Evolutionary conservation across 1,284 basidiomycete genomes (phyloP), one percentile per base, ranked within the genome.

Genomic region (Cutaneotrichosporon sp.): DNA sequence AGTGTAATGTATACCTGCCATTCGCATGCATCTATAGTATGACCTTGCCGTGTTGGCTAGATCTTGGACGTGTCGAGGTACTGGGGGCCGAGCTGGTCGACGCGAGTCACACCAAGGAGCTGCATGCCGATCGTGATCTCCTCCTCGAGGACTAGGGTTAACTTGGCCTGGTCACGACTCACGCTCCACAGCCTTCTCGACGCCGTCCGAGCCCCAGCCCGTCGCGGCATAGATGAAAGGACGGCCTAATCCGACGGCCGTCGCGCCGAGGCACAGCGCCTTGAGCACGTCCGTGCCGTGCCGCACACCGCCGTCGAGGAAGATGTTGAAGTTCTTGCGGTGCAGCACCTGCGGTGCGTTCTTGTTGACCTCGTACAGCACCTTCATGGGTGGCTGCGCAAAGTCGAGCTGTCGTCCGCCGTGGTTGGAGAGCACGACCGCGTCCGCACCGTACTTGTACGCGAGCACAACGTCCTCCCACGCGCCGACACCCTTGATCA

Each of bases 251-350:
- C 94, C 93, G 13, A 95, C 91, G 1, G 89, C 92, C 63, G 80
- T 88, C 1, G 93, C 93, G 38, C 92, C 93, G 25, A 97, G 82
- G 66, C 91, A 93, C 4, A 95, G 79, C 0, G 92, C 92, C 79
- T 97, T 97, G 54, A 97, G 78, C 10, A 95, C 87, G 77, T 93
- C 91, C 84, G 91, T 92, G 27, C 92, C 93, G 34, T 91, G 84
- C 55, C 85, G 83, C 38, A 92, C 82, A 7, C 92, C 93, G 16
- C 92, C 92, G 74, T 97, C 93, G 59, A 94, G 85, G 68, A 91
- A 95, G 11, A 97, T 88, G 86, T 59, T 53, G 22, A 72, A 70
- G 33, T 74, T 69, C 10, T 67, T 63, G 18, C 84, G 86, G 58
- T 84, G 75, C 65, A 94, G 89, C 13, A 92, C 81, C 62, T 90